Percentiles rank a stretch among this genome's conserved stretches.
These are phyloP conservation scores for Lichtheimia ornata DNA, from an alignment of 371 early-diverging fungal species.

Conservation along the genomic window DNA sequence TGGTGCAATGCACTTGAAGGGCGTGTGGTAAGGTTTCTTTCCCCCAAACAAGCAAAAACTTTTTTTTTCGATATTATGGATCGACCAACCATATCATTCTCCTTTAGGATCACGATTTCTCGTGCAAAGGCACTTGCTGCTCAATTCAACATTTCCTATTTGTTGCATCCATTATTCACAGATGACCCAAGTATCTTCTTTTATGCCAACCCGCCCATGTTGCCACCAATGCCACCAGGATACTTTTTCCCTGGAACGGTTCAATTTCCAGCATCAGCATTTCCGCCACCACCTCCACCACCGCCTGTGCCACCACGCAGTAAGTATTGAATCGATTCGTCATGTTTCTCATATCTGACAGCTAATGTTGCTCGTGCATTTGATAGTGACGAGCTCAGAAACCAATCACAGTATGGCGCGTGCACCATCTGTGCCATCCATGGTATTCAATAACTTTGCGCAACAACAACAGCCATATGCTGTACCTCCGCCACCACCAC, in stretches of 20 bases:
- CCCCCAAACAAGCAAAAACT: not conserved
- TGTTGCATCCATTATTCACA: slow-evolving; percentile 68
- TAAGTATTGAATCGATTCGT: not conserved
- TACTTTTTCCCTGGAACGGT: slow-evolving; percentile 7
- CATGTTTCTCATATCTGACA: not conserved
- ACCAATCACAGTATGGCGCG: slow-evolving; percentile 4
- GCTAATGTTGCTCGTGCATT: not conserved
- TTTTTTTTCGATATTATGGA: not conserved
- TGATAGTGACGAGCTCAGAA: slow-evolving; percentile 3
- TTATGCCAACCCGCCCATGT: slow-evolving; percentile 22
- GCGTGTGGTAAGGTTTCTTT: slow-evolving; percentile 70
- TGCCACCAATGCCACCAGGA: slow-evolving; percentile 18
- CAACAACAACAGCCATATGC: slow-evolving; percentile 9
- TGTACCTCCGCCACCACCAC: not conserved
- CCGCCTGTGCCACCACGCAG: slow-evolving; percentile 5
- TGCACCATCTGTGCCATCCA: slow-evolving; percentile 15
- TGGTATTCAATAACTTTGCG: slow-evolving; percentile 5
- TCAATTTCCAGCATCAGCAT: not conserved
- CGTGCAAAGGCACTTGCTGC: slow-evolving; percentile 65
- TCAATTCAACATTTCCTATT: slow-evolving; percentile 62
- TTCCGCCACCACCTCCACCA: slow-evolving; percentile 16
- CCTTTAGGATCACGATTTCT: slow-evolving; percentile 62
- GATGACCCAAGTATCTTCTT: slow-evolving; percentile 52
- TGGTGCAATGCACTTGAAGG: slow-evolving; percentile 86
- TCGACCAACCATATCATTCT: not conserved